Base-by-base conservation (phyloP, 2,329 filamentous ascomycete species). In the Gaeumannomyces tritici region DNA sequence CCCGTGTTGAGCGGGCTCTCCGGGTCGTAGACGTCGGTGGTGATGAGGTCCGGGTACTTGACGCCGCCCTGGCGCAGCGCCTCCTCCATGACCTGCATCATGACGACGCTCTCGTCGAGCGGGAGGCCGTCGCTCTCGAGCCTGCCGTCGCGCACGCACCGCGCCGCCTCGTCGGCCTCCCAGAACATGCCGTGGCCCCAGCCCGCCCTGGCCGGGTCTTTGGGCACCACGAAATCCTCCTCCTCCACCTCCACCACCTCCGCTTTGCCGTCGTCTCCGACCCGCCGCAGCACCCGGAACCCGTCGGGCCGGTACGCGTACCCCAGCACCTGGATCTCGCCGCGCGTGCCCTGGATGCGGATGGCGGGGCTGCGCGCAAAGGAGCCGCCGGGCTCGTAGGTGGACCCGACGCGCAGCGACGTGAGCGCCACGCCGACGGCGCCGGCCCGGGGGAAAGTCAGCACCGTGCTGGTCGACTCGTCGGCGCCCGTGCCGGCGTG, bases 171-270 rank as follows among this genome's bases (percentile, higher is more conserved):
- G 69, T 79, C 77, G 1, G 77, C 77, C 70, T 81, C 78, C 75
- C 75, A 79, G 65, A 91, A 95, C 90, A 96, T 95, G 60, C 91
- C 91, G 66, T 91, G 88, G 13, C 90, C 91, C 76, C 77, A 81
- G 66, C 70, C 67, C 29, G 75, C 71, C 35, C 79, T 75, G 66
- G 75, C 76, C 28, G 74, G 68, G 68, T 85, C 82, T 62, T 72
- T 71, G 55, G 83, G 83, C 56, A 84, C 79, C 15, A 81, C 80
- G 69, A 77, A 82, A 67, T 83, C 77, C 60, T 85, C 76, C 15
- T 79, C 73, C 68, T 84, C 80, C 31, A 79, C 71, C 26, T 61
- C 7, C 7, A 9, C 31, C 9, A 5, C 9, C 9, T 31, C 29
- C 9, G 4, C 29, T 4, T 9, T 31, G 29, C 29, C 29, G 29